These are phyloP conservation scores for Exophiala alcalophila DNA, from an alignment of 2,329 filamentous ascomycete genomes.

Conservation along the genomic window DNA sequence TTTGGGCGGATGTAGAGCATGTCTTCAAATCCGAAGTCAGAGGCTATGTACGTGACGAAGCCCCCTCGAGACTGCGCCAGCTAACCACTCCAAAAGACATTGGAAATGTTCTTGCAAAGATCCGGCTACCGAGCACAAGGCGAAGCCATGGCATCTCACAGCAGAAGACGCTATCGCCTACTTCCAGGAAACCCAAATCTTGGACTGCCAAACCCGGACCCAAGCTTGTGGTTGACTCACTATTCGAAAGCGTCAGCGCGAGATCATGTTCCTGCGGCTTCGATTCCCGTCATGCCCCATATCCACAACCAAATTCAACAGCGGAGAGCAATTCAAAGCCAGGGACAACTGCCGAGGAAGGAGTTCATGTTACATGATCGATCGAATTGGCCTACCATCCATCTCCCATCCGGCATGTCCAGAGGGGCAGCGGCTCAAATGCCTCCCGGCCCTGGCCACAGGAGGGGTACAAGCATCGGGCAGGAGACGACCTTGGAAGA, in stretches of 20 bases:
- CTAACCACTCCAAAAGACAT: conserved; percentile 54
- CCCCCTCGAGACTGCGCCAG: conserved; percentile 37
- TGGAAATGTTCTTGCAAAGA: conserved; percentile 86
- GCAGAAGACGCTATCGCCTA: conserved; percentile 82
- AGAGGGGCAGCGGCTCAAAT: conserved; percentile 24
- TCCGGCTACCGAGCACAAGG: conserved; percentile 71
- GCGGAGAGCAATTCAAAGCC: conserved; percentile 63
- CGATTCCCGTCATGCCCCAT: conserved; percentile 49
- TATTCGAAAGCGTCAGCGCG: conserved; percentile 74
- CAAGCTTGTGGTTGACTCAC: conserved; percentile 85
- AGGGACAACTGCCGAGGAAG: conserved; percentile 80
- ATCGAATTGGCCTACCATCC: conserved; percentile 83
- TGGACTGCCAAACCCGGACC: conserved; percentile 69
- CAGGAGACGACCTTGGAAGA: conserved; percentile 66
- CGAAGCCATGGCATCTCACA: conserved; percentile 72
- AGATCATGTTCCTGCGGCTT: conserved; percentile 66
- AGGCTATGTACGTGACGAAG: conserved; percentile 61
- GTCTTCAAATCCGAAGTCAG: conserved; percentile 70
- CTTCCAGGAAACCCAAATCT: conserved; percentile 68
- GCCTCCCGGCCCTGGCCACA: conserved; percentile 31
- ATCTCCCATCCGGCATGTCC: conserved; percentile 52
- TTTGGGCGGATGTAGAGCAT: conserved; percentile 82
- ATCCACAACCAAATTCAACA: conserved; percentile 43
- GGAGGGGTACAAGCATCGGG: conserved; percentile 44
- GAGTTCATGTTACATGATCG: conserved; percentile 93